These are phyloP conservation scores for Gloeophyllum trabeum DNA, from an alignment of 768 basidiomycete genomes.

Conservation along the genomic window DNA sequence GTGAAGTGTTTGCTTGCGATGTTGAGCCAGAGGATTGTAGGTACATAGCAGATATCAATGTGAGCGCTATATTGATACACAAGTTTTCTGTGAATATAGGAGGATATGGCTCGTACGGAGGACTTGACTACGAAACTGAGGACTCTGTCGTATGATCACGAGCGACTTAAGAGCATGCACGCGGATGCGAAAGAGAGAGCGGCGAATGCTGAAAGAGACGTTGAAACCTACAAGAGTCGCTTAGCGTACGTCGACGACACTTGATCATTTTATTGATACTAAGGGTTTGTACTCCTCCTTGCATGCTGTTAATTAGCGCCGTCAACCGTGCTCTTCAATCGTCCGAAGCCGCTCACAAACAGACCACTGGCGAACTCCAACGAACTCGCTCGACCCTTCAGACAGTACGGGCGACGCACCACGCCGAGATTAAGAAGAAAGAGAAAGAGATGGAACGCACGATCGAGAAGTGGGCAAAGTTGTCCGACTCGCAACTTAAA, in stretches of 20 bases:
- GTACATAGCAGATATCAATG: slow-evolving; percentile 15
- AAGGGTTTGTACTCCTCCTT: background rate
- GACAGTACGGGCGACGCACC: slow-evolving; percentile 54
- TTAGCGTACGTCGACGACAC: slow-evolving; percentile 59
- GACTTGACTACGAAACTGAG: slow-evolving; percentile 63
- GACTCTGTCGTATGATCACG: slow-evolving; percentile 73
- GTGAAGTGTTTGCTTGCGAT: slow-evolving; percentile 70
- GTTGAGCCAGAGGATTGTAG: slow-evolving; percentile 67
- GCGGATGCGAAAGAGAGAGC: slow-evolving; percentile 43
- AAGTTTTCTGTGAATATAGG: slow-evolving; percentile 21
- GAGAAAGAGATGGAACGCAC: slow-evolving; percentile 74
- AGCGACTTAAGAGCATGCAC: slow-evolving; percentile 61
- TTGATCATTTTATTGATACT: too few species aligned
- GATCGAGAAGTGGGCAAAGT: slow-evolving; percentile 62
- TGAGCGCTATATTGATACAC: background rate
- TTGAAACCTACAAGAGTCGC: slow-evolving; percentile 60
- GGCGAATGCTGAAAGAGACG: slow-evolving; percentile 71
- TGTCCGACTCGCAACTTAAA: slow-evolving; percentile 59
- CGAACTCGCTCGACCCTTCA: slow-evolving; percentile 62
- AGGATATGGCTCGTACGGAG: slow-evolving; percentile 75
- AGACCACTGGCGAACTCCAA: slow-evolving; percentile 58
- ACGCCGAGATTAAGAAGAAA: slow-evolving; percentile 66
- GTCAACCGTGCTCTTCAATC: slow-evolving; percentile 42
- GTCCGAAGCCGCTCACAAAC: slow-evolving; percentile 57
- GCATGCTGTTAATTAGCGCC: slow-evolving; percentile 18